Base-by-base conservation (phyloP, 2,329 filamentous ascomycete genomes). In the Trichoderma koningii region DNA sequence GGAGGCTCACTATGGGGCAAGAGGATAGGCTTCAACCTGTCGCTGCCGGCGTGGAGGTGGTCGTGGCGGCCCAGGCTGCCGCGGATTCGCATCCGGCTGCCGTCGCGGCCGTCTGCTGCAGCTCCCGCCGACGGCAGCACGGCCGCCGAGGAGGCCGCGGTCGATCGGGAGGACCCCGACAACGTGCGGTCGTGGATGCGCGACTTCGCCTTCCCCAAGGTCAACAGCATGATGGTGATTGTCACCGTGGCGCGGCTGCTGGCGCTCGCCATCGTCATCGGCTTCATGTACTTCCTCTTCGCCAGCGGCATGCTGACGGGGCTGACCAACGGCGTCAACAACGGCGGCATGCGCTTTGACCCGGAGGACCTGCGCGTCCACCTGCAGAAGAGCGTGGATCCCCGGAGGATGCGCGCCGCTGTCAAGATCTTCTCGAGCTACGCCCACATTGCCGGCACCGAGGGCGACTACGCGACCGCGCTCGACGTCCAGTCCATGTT, bases 391-490 rank as follows among this genome's bases (percentile, higher is more conserved):
- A 87, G 87, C 70, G 85, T 96, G 69, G 89, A 96, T 72, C 81
- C 86, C 63, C 82, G 83, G 66, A 82, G 84, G 57, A 89, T 95
- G 74, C 85, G 87, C 68, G 88, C 91, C 47, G 90, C 91, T 65
- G 79, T 97, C 66, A 81, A 85, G 71, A 90, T 93, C 73, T 87
- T 94, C 68, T 94, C 92, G 5, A 85, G 85, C 64, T 97, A 91
- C 74, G 91, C 95, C 67, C 95, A 98, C 76, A 83, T 98, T 68
- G 95, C 92, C 2, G 95, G 95, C n/a, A 96, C 93, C 3, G 89
- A 97, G 78, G 95, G 95, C 55, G 94, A 96, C 78, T 93, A 89
- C 71, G 91, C 89, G 52, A 83, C 96, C 63, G 94, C 92, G 7
- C 85, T 92, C 79, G 96, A 93, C 81, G 87, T 97, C 63, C 85